These are phyloP conservation scores for Lavandula angustifolia DNA, from an alignment of 257 asterid genomes.

Conservation along the genomic window DNA sequence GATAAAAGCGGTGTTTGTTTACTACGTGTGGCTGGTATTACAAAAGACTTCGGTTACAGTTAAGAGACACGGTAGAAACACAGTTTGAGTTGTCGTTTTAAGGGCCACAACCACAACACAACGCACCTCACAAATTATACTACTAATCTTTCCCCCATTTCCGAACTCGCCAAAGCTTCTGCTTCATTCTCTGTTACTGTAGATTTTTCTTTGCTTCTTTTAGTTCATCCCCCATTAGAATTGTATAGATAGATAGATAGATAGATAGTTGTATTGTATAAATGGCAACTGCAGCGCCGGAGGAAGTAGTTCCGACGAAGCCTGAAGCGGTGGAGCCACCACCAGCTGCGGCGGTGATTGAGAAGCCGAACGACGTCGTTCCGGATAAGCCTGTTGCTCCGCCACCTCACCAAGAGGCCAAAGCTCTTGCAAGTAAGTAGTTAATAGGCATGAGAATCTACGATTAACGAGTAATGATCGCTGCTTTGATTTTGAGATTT, in stretches of 20 bases:
- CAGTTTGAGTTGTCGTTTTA: background rate
- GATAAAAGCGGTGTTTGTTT: too few species aligned
- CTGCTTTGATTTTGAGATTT: background rate
- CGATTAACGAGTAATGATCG: background rate
- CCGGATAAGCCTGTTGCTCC: constrained; percentile 47
- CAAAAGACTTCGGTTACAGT: background rate
- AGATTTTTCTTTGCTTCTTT: constrained; percentile 11
- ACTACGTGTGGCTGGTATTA: too few species aligned
- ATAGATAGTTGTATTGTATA: background rate
- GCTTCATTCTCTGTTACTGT: constrained; percentile 16
- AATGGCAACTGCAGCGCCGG: constrained; percentile 39
- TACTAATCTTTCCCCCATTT: constrained; percentile 13
- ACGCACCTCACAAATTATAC: too few species aligned
- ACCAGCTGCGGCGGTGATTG: constrained; percentile 41
- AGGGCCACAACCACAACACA: constrained; percentile 30
- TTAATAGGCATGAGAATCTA: background rate
- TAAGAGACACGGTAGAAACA: constrained; percentile 29
- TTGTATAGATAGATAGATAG: background rate
- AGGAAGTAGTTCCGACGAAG: constrained; percentile 28
- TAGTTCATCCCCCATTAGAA: constrained; percentile 26
- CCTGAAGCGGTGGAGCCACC: constrained; percentile 45
- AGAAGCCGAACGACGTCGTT: constrained; percentile 35
- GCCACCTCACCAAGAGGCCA: constrained; percentile 41
- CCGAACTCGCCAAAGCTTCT: constrained; percentile 5
- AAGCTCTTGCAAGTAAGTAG: constrained; percentile 36